Conservation (phyloP, 352 stramenopile species). For the Globisporangium cylindrosporum region DNA sequence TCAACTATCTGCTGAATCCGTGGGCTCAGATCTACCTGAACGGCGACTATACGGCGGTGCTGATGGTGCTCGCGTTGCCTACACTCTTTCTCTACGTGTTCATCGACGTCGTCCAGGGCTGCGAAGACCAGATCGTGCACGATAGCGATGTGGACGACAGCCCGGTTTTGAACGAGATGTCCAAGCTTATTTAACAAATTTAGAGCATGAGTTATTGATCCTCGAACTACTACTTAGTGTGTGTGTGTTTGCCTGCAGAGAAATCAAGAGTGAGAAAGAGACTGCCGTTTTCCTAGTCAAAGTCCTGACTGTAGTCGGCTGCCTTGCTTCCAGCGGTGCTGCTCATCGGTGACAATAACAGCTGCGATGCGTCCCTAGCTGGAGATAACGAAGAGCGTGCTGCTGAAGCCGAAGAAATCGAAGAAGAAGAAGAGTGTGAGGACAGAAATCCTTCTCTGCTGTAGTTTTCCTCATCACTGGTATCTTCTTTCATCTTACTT, state of each 20-base stretch:
- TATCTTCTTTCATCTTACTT: background rate
- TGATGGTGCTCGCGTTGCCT: constrained; percentile 49
- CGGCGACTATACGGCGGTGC: constrained; percentile 59
- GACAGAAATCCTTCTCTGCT: constrained; percentile 22
- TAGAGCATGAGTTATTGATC: background rate
- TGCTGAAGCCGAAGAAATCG: constrained; percentile 1
- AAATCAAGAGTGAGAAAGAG: background rate
- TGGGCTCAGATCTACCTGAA: constrained; percentile 69
- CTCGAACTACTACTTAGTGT: background rate
- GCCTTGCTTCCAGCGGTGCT: background rate
- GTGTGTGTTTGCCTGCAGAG: background rate
- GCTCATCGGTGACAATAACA: background rate
- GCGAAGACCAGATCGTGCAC: constrained; percentile 53
- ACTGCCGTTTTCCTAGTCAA: constrained; percentile 28
- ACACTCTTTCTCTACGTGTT: constrained; percentile 67
- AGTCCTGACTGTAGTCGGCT: constrained; percentile 61
- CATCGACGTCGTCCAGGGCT: constrained; percentile 53
- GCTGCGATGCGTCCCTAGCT: background rate
- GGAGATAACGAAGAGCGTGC: constrained; percentile 10
- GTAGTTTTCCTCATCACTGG: constrained; percentile 17
- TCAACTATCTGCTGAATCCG: constrained; percentile 78
- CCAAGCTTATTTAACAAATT: constrained; percentile 41
- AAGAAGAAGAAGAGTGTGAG: constrained; percentile 12
- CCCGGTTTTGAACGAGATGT: constrained; percentile 25
- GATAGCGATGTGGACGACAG: constrained; percentile 28